phyloP scores from a whole-genome alignment of 768 basidiomycete genomes.

The Saitozyma sp. region DNA sequence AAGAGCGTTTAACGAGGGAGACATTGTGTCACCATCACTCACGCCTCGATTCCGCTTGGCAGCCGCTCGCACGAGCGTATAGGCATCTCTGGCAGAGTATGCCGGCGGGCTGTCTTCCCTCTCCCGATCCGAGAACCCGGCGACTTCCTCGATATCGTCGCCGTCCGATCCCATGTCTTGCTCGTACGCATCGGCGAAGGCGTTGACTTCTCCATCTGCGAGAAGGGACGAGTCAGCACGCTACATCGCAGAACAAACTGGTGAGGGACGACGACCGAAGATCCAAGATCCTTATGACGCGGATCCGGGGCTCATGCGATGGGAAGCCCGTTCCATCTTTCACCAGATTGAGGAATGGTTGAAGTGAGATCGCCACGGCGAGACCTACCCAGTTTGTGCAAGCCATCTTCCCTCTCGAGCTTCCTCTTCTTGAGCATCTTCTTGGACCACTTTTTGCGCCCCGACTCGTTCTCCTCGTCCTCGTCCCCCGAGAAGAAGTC shows the following conservation, averaged over 20 bases:
- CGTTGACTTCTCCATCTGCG: constrained; percentile 33
- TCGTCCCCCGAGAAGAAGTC: constrained; percentile 37
- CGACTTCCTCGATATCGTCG: neutral
- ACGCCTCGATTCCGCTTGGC: neutral
- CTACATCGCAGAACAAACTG: too few species aligned
- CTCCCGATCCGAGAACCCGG: too few species aligned
- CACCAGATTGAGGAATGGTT: too few species aligned
- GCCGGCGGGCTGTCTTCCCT: too few species aligned
- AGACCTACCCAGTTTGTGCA: constrained; percentile 33
- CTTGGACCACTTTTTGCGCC: constrained; percentile 1
- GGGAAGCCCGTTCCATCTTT: too few species aligned
- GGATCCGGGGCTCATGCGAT: too few species aligned
- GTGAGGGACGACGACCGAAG: too few species aligned
- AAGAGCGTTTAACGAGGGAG: too few species aligned
- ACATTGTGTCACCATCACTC: neutral
- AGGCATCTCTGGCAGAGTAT: too few species aligned
- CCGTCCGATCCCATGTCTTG: constrained; percentile 26
- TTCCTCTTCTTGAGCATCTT: constrained; percentile 16
- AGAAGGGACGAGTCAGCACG: neutral
- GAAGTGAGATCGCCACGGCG: too few species aligned
- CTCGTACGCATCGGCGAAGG: constrained; percentile 22
- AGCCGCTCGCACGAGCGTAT: too few species aligned
- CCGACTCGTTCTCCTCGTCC: constrained; percentile 21
- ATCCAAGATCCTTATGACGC: too few species aligned
- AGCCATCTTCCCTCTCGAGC: constrained; percentile 26